Conservation (phyloP, 352 stramenopile genomes). For the Salisapilia sapeloensis region DNA sequence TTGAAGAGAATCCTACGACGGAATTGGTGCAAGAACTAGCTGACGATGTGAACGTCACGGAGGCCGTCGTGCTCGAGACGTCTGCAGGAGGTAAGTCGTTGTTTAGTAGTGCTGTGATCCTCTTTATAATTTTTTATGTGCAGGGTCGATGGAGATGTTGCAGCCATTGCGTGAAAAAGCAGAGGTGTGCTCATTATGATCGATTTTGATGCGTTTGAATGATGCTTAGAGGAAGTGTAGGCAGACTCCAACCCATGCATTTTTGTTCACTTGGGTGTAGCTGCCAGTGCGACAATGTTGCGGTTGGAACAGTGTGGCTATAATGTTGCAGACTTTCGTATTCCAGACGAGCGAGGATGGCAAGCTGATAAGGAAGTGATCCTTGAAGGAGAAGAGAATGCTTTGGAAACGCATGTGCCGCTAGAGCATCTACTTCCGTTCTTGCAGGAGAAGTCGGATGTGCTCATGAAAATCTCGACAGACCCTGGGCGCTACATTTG, state of each 20-base stretch:
- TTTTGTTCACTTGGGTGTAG: slow-evolving; percentile 65
- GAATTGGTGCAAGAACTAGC: slow-evolving; percentile 30
- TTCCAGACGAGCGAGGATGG: slow-evolving; percentile 61
- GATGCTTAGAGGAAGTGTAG: slow-evolving; percentile 6
- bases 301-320: slow-evolving; percentile 53
- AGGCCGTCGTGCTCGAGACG: slow-evolving; percentile 53
- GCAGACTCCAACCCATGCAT: slow-evolving; percentile 24
- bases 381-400: slow-evolving; percentile 15
- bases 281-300: slow-evolving; percentile 18
- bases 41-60: slow-evolving; percentile 39
- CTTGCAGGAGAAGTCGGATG: slow-evolving; percentile 11
- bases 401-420: slow-evolving; percentile 29
- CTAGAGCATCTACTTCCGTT: slow-evolving; percentile 31
- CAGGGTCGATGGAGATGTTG: slow-evolving; percentile 18
- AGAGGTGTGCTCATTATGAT: slow-evolving; percentile 10
- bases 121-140: not conserved
- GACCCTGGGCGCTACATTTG: slow-evolving; percentile 74
- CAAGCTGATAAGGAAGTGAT: slow-evolving; percentile 37
- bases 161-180: slow-evolving; percentile 14
- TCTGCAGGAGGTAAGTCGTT: slow-evolving; percentile 21
- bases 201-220: slow-evolving; percentile 1
- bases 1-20: slow-evolving; percentile 68
- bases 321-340: slow-evolving; percentile 65
- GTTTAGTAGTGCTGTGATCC: not conserved
- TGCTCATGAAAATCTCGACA: slow-evolving; percentile 28